A percentile compares a stretch with the other conserved stretches of the same genome.
phyloP scores from a whole-genome alignment of 805 yeast genomes.

The Hanseniaspora osmophila region DNA sequence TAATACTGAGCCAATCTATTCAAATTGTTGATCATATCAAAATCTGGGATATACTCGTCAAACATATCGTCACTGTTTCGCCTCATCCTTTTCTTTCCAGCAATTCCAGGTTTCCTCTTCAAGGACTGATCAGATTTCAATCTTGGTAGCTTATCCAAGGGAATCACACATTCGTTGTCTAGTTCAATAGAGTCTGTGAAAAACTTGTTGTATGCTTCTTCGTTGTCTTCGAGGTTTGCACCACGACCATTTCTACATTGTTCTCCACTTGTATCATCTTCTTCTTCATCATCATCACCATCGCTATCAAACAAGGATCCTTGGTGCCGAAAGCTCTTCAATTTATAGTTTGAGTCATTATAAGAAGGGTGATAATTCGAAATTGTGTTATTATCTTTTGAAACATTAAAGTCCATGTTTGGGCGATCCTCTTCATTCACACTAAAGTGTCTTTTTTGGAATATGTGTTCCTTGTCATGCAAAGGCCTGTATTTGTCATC shows the following conservation, averaged over 20 bases:
- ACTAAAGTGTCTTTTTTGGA: constrained; percentile 1
- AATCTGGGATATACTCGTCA: constrained; percentile 67
- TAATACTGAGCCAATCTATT: constrained; percentile 31
- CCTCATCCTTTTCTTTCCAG: constrained; percentile 5
- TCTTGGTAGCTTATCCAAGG: constrained; percentile 4
- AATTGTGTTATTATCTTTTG: no score
- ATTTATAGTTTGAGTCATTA: no score
- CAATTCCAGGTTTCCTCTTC: background rate
- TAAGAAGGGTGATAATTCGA: no score
- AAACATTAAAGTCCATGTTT: no score
- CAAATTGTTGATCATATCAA: constrained; percentile 39
- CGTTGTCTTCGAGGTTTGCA: constrained; percentile 1
- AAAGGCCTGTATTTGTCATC: constrained; percentile 37
- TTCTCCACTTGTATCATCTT: background rate
- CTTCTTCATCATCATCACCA: background rate
- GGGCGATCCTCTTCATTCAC: constrained; percentile 1
- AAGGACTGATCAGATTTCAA: background rate
- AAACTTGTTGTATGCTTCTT: background rate
- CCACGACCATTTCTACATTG: background rate
- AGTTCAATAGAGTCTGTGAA: constrained; percentile 1
- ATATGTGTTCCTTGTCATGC: constrained; percentile 4
- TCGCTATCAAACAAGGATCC: no score
- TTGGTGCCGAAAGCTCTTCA: no score
- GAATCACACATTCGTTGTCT: constrained; percentile 6
- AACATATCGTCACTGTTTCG: constrained; percentile 33